phyloP scores from a whole-genome alignment of 2,329 filamentous ascomycete genomes.

The Sclerotinia minor region DNA sequence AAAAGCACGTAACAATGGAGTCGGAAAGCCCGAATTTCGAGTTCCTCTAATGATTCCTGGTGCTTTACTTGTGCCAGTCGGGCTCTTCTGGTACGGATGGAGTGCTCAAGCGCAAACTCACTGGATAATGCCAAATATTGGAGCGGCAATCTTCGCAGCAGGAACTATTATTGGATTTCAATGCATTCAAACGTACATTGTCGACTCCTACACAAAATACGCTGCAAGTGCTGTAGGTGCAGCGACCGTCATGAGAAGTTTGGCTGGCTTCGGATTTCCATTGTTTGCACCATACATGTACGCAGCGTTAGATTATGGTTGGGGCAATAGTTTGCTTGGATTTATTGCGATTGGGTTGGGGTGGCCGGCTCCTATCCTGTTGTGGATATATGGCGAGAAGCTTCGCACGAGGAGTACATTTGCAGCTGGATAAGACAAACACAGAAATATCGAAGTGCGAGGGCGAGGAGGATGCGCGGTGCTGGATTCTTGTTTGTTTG shows the following conservation, averaged over 20 bases:
- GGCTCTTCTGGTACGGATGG: slow-evolving; percentile 61
- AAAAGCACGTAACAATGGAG: slow-evolving; percentile 38
- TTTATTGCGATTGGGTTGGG: slow-evolving; percentile 56
- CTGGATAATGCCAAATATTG: slow-evolving; percentile 60
- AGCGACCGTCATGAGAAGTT: slow-evolving; percentile 35
- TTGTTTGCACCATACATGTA: slow-evolving; percentile 41
- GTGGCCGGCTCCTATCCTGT: slow-evolving; percentile 49
- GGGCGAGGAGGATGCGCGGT: neutral
- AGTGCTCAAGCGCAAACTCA: slow-evolving; percentile 51
- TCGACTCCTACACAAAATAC: slow-evolving; percentile 49
- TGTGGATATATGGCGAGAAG: slow-evolving; percentile 46
- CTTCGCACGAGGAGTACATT: slow-evolving; percentile 48
- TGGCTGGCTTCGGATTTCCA: slow-evolving; percentile 39
- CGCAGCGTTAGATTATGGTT: slow-evolving; percentile 47
- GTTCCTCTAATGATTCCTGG: slow-evolving; percentile 59
- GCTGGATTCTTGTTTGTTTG: neutral
- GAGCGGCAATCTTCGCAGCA: slow-evolving; percentile 52
- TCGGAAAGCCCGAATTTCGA: slow-evolving; percentile 58
- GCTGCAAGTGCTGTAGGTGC: slow-evolving; percentile 46
- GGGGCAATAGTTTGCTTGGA: slow-evolving; percentile 48
- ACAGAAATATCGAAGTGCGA: neutral
- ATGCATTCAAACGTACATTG: slow-evolving; percentile 51
- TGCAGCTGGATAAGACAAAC: slow-evolving; percentile 34
- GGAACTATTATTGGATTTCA: slow-evolving; percentile 45
- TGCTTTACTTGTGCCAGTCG: slow-evolving; percentile 56